Percentiles rank a stretch among this genome's conserved stretches.
phyloP scores from a whole-genome alignment of 2,329 filamentous ascomycete genomes.

The Sclerotinia glacialis region DNA sequence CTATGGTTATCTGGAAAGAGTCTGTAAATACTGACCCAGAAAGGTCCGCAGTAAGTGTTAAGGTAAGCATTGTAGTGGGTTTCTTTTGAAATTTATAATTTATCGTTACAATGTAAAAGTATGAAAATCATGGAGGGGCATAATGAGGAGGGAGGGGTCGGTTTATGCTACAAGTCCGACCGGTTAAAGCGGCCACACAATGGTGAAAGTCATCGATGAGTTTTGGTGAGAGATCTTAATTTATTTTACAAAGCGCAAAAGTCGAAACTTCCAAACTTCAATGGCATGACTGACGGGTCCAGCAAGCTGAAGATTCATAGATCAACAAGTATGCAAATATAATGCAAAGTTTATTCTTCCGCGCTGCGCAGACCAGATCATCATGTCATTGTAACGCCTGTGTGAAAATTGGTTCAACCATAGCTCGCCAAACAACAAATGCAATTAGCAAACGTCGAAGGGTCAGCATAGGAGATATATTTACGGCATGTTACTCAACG shows the following conservation, averaged over 20 bases:
- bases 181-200: conserved; percentile 25
- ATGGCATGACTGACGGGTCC: conserved; percentile 3
- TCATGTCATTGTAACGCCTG: conserved; percentile 64
- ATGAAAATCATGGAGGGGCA: conserved; percentile 15
- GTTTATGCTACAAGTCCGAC: neutral
- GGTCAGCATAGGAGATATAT: conserved; percentile 51
- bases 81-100: neutral
- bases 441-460: conserved; percentile 48
- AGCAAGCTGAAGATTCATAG: conserved; percentile 6
- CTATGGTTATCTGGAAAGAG: neutral
- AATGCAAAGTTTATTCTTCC: conserved; percentile 70
- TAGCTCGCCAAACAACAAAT: conserved; percentile 50
- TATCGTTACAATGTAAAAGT: conserved; percentile 2
- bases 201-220: conserved; percentile 10
- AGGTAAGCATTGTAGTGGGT: conserved; percentile 54
- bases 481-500: conserved; percentile 67
- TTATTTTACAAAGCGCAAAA: conserved; percentile 15
- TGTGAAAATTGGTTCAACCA: conserved; percentile 47
- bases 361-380: conserved; percentile 58
- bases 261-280: neutral
- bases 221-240: conserved; percentile 10
- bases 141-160: conserved; percentile 15
- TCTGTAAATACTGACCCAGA: conserved; percentile 54
- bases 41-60: conserved; percentile 66
- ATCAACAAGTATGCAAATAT: conserved; percentile 36